Evolutionary conservation across 768 basidiomycete genomes (phyloP).

Genomic region (Hygrophorus pudorinus): DNA sequence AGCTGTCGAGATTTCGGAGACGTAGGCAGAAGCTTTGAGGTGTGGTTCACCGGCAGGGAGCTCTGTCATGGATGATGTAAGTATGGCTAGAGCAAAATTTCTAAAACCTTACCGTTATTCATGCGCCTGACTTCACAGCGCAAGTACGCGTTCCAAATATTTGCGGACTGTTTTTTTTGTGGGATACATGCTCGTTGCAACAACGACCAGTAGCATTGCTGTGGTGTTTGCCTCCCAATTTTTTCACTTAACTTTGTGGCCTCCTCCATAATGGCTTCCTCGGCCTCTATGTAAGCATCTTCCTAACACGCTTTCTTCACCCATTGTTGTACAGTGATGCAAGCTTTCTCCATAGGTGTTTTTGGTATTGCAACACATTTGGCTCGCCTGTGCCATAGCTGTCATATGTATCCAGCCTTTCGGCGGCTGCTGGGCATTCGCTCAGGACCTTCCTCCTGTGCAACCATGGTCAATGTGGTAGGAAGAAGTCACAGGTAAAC

Average conservation of each 20-base stretch:
- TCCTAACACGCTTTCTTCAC: not conserved
- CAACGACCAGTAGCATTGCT: not conserved
- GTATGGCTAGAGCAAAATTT: not conserved
- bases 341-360: constrained; percentile 1
- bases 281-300: not conserved
- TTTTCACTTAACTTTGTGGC: constrained; percentile 1
- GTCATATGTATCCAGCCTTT: not conserved
- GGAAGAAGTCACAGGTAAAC: not conserved
- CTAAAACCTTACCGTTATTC: constrained; percentile 1
- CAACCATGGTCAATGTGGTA: too few species aligned
- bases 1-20: not conserved
- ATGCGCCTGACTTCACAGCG: not conserved
- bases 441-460: not conserved
- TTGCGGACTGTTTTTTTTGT: not conserved
- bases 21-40: not conserved
- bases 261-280: not conserved
- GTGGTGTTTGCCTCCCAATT: constrained; percentile 2
- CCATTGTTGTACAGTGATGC: not conserved
- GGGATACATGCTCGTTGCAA: not conserved
- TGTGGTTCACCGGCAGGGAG: not conserved
- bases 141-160: constrained; percentile 4
- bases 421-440: not conserved
- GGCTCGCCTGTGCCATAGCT: not conserved
- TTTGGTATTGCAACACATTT: not conserved
- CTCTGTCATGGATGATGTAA: not conserved